These are phyloP conservation scores for Remersonia thermophila DNA, from an alignment of 2,329 filamentous ascomycete species.

Conservation along the genomic window DNA sequence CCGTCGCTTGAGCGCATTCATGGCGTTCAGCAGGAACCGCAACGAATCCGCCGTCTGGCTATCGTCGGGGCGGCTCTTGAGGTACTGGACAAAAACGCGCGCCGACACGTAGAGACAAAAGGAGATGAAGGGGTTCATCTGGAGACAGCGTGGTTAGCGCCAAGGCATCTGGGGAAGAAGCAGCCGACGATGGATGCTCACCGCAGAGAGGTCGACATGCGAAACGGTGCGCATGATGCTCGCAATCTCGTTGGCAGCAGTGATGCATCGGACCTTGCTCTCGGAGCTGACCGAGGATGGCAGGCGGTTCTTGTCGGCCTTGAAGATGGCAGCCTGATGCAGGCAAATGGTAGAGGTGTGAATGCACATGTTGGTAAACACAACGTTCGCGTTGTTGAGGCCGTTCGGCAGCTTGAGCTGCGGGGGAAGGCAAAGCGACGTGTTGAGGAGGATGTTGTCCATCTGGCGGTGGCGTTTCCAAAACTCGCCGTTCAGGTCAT, in stretches of 20 bases:
- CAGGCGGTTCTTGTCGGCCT: constrained; percentile 79
- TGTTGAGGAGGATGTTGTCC: constrained; percentile 84
- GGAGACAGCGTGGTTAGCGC: too few species aligned
- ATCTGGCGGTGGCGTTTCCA: constrained; percentile 87
- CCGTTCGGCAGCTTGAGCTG: constrained; percentile 69
- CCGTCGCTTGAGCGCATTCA: constrained; percentile 76
- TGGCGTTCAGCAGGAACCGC: constrained; percentile 81
- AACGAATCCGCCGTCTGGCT: constrained; percentile 65
- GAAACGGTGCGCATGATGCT: constrained; percentile 93
- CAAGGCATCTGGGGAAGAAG: too few species aligned
- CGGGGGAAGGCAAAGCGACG: constrained; percentile 67
- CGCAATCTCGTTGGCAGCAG: constrained; percentile 84
- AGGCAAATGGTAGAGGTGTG: constrained; percentile 93
- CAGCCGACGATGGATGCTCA: constrained; percentile 45
- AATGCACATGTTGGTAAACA: constrained; percentile 94
- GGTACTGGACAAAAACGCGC: constrained; percentile 86
- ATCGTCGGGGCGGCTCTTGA: constrained; percentile 88
- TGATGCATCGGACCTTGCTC: constrained; percentile 86
- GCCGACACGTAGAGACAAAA: constrained; percentile 96
- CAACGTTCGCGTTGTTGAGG: constrained; percentile 65
- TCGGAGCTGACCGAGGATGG: constrained; percentile 68
- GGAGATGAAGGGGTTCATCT: constrained; percentile 94
- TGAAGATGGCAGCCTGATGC: constrained; percentile 97
- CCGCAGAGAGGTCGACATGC: constrained; percentile 71
- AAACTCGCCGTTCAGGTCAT: constrained; percentile 84